Conservation (phyloP, 2,329 filamentous ascomycete genomes). For the Penicillium sclerotigenum region DNA sequence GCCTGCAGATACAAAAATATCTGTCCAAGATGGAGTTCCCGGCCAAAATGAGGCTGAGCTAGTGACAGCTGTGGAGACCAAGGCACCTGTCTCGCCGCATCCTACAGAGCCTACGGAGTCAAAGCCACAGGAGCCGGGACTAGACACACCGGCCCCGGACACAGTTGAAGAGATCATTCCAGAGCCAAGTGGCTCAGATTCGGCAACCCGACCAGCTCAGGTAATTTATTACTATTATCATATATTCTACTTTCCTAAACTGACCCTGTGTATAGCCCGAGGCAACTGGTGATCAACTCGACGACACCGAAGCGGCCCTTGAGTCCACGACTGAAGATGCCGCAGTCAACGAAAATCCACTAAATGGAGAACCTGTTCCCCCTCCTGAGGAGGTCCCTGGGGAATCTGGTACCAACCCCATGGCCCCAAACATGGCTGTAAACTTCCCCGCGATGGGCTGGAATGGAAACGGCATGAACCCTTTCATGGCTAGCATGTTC, state of each 20-base stretch:
- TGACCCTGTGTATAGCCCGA: constrained; percentile 14
- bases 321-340: constrained; percentile 13
- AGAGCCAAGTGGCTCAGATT: constrained; percentile 5
- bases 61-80: constrained; percentile 1
- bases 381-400: not conserved
- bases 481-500: constrained; percentile 51
- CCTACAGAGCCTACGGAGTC: constrained; percentile 8
- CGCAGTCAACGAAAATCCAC: not conserved
- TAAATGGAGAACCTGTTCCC: not conserved
- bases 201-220: constrained; percentile 11
- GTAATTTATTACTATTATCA: constrained; percentile 11
- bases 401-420: constrained; percentile 22
- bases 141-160: constrained; percentile 9
- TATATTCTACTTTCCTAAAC: not conserved
- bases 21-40: constrained; percentile 13
- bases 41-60: constrained; percentile 22
- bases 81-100: constrained; percentile 2
- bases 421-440: constrained; percentile 47
- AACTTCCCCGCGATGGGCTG: constrained; percentile 60
- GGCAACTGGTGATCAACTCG: constrained; percentile 7
- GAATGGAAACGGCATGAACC: constrained; percentile 64
- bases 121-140: constrained; percentile 13
- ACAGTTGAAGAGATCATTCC: constrained; percentile 2
- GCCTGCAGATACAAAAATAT: constrained; percentile 21
- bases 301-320: constrained; percentile 10